These are phyloP conservation scores for Dendrocalamus sinicus DNA, from an alignment of 176 grass and related monocot species.

Conservation along the genomic window DNA sequence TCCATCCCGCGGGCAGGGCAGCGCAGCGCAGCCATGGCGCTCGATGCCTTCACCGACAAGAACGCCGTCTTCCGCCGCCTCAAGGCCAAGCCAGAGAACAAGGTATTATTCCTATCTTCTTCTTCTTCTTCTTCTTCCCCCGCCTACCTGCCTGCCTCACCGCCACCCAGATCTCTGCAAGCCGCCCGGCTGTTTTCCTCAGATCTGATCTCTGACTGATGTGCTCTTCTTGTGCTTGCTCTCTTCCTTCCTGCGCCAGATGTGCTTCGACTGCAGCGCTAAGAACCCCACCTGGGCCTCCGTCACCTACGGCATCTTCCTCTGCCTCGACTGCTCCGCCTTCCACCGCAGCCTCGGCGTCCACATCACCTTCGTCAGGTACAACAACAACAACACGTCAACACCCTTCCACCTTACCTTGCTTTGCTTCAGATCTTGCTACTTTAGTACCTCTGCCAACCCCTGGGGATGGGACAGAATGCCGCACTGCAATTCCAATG, in stretches of 20 bases:
- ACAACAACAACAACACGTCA: background rate
- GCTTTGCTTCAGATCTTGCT: background rate
- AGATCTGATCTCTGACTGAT: slow-evolving; percentile 14
- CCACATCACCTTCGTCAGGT: slow-evolving; percentile 85
- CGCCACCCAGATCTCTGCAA: slow-evolving; percentile 24
- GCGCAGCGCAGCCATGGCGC: slow-evolving; percentile 50
- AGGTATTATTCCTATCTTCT: slow-evolving; percentile 29
- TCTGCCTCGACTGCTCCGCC: slow-evolving; percentile 93
- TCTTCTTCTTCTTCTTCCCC: background rate
- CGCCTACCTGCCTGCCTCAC: background rate
- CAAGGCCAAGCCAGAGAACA: slow-evolving; percentile 79
- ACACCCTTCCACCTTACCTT: no score
- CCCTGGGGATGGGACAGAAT: background rate
- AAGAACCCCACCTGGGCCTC: slow-evolving; percentile 92
- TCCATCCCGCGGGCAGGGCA: background rate
- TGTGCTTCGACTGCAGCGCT: slow-evolving; percentile 89
- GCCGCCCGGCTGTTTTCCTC: background rate
- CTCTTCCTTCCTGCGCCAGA: slow-evolving; percentile 28
- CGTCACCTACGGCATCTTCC: slow-evolving; percentile 89
- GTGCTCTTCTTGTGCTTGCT: background rate
- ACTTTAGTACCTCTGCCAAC: background rate
- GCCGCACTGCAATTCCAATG: background rate
- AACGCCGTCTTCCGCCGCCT: slow-evolving; percentile 79
- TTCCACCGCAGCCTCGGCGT: slow-evolving; percentile 85
- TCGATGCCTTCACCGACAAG: slow-evolving; percentile 68